Conservation (phyloP, 805 yeast genomes). For the Yamadazyma ubonensis region DNA sequence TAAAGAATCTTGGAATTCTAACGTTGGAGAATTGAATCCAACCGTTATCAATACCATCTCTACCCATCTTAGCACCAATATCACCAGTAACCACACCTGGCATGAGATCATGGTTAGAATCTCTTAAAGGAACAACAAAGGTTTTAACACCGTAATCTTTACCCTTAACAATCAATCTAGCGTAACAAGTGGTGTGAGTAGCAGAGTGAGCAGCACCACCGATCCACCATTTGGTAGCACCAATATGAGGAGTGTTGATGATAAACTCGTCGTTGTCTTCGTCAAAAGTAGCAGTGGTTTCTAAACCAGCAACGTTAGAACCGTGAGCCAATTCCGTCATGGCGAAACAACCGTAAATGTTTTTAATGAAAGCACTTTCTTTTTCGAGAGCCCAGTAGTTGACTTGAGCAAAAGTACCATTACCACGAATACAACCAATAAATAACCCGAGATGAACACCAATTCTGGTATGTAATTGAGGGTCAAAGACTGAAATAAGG, state of each 20-base stretch:
- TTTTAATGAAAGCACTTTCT: constrained; percentile 59
- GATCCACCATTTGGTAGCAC: constrained; percentile 53
- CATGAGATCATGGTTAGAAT: constrained; percentile 40
- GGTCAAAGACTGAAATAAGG: constrained; percentile 66
- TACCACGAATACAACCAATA: constrained; percentile 76
- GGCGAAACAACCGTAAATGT: constrained; percentile 62
- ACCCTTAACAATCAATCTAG: constrained; percentile 44
- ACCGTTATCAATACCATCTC: constrained; percentile 49
- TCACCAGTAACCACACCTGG: constrained; percentile 47
- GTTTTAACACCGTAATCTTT: constrained; percentile 48
- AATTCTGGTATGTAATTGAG: constrained; percentile 77
- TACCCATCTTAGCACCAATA: constrained; percentile 49
- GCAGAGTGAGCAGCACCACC: constrained; percentile 51
- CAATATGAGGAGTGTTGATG: constrained; percentile 46
- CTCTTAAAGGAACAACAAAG: constrained; percentile 47
- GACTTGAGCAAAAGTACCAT: constrained; percentile 82
- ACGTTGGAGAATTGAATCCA: constrained; percentile 48
- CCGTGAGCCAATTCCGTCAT: constrained; percentile 67
- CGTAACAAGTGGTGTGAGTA: constrained; percentile 43
- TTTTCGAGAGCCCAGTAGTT: constrained; percentile 78
- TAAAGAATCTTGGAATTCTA: constrained; percentile 44
- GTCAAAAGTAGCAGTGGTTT: constrained; percentile 51
- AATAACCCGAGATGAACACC: constrained; percentile 91
- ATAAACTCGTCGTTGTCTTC: constrained; percentile 40
- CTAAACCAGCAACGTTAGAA: constrained; percentile 58